Conservation (phyloP, 257 asterid species). For the Ilex aquifolium region DNA sequence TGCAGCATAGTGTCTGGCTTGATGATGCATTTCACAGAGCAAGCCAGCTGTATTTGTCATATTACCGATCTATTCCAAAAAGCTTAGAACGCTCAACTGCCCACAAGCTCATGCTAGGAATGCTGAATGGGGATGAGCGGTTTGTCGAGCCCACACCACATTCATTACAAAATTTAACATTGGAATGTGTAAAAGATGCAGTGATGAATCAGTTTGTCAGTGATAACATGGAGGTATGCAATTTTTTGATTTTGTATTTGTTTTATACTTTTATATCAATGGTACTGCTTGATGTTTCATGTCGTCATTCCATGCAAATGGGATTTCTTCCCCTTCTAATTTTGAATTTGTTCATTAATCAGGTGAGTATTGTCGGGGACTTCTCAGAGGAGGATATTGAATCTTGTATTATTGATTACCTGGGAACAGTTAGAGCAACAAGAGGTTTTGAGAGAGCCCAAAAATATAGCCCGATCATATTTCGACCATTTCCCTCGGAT, state of each 20-base stretch:
- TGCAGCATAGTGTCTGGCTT: constrained; percentile 99
- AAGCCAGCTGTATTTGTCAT: constrained; percentile 86
- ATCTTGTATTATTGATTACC: constrained; percentile 87
- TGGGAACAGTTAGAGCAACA: constrained; percentile 79
- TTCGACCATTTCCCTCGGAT: constrained; percentile 58
- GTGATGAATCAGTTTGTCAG: constrained; percentile 91
- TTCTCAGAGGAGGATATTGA: constrained; percentile 94
- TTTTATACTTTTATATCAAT: neutral
- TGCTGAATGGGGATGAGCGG: constrained; percentile 97
- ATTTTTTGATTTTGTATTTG: constrained; percentile 15
- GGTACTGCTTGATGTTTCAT: constrained; percentile 2
- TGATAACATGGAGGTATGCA: constrained; percentile 91
- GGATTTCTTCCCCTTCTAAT: constrained; percentile 13
- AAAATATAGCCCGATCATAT: constrained; percentile 60
- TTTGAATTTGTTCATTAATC: constrained; percentile 17
- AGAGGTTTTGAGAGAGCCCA: constrained; percentile 65
- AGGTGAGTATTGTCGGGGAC: constrained; percentile 99
- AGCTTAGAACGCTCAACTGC: constrained; percentile 99
- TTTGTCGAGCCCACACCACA: constrained; percentile 96
- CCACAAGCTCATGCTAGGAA: constrained; percentile 95
- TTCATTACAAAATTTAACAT: constrained; percentile 68
- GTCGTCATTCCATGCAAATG: constrained; percentile 6
- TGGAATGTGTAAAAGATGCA: constrained; percentile 81
- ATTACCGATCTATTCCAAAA: constrained; percentile 91
- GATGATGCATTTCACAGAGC: constrained; percentile 99